A percentile compares a stretch with the other conserved stretches of the same genome.
phyloP scores from a whole-genome alignment of 1,139 yeast species.

The Eremothecium gossypii region DNA sequence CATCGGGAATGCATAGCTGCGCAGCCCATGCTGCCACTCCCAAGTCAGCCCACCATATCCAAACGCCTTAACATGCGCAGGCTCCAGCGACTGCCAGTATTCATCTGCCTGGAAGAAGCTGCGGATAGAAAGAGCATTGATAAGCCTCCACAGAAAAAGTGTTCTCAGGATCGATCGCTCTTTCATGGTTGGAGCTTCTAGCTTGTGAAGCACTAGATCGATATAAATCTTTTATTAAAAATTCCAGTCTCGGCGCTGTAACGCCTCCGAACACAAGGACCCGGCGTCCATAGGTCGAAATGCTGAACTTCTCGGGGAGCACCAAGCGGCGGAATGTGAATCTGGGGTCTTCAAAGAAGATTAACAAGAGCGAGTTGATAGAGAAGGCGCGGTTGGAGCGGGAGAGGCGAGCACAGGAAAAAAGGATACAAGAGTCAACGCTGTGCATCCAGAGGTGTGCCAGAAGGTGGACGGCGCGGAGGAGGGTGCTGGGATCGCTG shows the following conservation, averaged over 20 bases:
- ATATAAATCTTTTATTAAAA: neutral
- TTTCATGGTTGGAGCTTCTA: neutral
- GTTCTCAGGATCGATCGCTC: neutral
- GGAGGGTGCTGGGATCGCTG: slow-evolving; percentile 8
- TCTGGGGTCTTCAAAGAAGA: slow-evolving; percentile 46
- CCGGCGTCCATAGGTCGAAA: slow-evolving; percentile 5
- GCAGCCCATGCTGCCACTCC: slow-evolving; percentile 78
- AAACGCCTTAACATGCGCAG: slow-evolving; percentile 68
- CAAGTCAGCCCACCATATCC: slow-evolving; percentile 85
- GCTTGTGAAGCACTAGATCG: neutral
- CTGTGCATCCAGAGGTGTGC: slow-evolving; percentile 41
- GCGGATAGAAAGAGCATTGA: slow-evolving; percentile 52
- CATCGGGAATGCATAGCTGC: slow-evolving; percentile 77
- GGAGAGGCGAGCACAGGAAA: slow-evolving; percentile 48
- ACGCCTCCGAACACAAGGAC: too few species aligned
- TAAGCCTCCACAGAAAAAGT: neutral
- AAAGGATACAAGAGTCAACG: slow-evolving; percentile 44
- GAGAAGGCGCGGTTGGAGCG: slow-evolving; percentile 60
- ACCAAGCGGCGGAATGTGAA: slow-evolving; percentile 59
- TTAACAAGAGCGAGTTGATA: slow-evolving; percentile 34
- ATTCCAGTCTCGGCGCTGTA: too few species aligned
- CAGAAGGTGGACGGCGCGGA: slow-evolving; percentile 33
- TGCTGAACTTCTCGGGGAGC: slow-evolving; percentile 57
- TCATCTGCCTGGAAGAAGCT: slow-evolving; percentile 97
- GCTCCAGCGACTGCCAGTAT: slow-evolving; percentile 85